Percentiles rank a stretch among this genome's conserved stretches.
Evolutionary conservation across 2,329 filamentous ascomycete species (phyloP).

Genomic region (Fusarium xylarioides): DNA sequence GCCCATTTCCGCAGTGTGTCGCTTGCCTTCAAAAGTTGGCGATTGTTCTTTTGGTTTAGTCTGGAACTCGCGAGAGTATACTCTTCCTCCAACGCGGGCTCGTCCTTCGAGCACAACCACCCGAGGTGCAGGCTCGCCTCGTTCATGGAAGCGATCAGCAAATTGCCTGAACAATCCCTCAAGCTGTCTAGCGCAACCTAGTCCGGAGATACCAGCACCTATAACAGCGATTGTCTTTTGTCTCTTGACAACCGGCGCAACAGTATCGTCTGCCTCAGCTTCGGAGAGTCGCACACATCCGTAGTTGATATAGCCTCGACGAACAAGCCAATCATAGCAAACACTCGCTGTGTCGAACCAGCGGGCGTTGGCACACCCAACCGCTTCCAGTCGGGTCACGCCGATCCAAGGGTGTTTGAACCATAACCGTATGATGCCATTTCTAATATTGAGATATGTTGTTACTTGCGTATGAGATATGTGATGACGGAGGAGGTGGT

Average conservation of each 20-base stretch:
- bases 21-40: constrained; percentile 63
- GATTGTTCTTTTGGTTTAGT: constrained; percentile 64
- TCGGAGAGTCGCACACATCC: constrained; percentile 78
- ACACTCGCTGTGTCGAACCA: constrained; percentile 91
- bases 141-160: constrained; percentile 69
- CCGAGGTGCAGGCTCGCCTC: constrained; percentile 74
- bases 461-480: constrained; percentile 91
- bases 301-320: constrained; percentile 95
- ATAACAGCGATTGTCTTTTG: constrained; percentile 84
- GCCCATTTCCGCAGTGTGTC: constrained; percentile 92
- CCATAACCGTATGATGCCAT: constrained; percentile 93
- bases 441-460: constrained; percentile 94
- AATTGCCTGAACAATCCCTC: constrained; percentile 88
- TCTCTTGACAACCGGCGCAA: constrained; percentile 51
- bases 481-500: constrained; percentile 79
- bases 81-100: constrained; percentile 85
- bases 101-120: constrained; percentile 89
- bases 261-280: constrained; percentile 55
- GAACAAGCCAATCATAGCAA: constrained; percentile 91
- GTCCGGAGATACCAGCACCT: constrained; percentile 91
- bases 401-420: constrained; percentile 83
- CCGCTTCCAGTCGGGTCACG: constrained; percentile 84
- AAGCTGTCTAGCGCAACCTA: constrained; percentile 91
- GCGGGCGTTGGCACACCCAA: constrained; percentile 86
- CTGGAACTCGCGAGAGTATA: constrained; percentile 81